Percentiles rank a stretch among this genome's conserved stretches.
phyloP scores from a whole-genome alignment of 495 filamentous ascomycete species.

The Hypoxylon intermedium region DNA sequence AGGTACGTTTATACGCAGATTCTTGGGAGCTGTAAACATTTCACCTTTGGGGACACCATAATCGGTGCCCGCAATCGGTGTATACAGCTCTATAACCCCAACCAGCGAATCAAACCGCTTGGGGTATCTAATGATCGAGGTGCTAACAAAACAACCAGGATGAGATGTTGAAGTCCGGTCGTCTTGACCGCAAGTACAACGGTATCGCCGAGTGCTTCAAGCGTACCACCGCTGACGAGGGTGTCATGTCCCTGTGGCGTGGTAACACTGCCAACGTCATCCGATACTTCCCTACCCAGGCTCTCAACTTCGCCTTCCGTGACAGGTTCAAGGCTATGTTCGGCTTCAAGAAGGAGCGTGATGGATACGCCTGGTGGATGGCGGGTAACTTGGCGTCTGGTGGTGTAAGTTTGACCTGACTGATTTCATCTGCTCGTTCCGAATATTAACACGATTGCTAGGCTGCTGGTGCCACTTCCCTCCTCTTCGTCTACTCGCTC shows the following conservation, averaged over 20 bases:
- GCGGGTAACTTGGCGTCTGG: constrained; percentile 98
- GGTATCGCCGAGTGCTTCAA: constrained; percentile 95
- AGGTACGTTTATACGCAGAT: constrained; percentile 68
- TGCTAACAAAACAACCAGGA: constrained; percentile 65
- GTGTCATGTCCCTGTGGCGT: constrained; percentile 89
- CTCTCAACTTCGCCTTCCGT: constrained; percentile 99
- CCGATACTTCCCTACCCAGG: constrained; percentile 99
- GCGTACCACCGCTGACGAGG: constrained; percentile 84
- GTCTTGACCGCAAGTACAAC: constrained; percentile 95
- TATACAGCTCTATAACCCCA: constrained; percentile 8
- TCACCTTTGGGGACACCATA: constrained; percentile 2
- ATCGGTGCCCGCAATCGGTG: constrained; percentile 15
- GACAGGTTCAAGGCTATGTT: constrained; percentile 99
- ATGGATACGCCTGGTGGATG: constrained; percentile 99
- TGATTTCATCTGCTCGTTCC: background rate
- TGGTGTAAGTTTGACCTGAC: constrained; percentile 95
- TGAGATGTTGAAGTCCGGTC: constrained; percentile 99
- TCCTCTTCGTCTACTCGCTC: constrained; percentile 99
- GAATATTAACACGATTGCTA: constrained; percentile 42
- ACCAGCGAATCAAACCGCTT: constrained; percentile 4
- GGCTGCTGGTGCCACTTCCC: constrained; percentile 98
- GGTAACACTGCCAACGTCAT: constrained; percentile 99
- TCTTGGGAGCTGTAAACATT: constrained; percentile 8
- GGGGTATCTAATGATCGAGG: constrained; percentile 25
- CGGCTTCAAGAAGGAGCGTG: constrained; percentile 99